Percentiles rank a stretch among this genome's conserved stretches.
Conservation (phyloP, 495 filamentous ascomycete genomes). For the Trichoderma gamsii region DNA sequence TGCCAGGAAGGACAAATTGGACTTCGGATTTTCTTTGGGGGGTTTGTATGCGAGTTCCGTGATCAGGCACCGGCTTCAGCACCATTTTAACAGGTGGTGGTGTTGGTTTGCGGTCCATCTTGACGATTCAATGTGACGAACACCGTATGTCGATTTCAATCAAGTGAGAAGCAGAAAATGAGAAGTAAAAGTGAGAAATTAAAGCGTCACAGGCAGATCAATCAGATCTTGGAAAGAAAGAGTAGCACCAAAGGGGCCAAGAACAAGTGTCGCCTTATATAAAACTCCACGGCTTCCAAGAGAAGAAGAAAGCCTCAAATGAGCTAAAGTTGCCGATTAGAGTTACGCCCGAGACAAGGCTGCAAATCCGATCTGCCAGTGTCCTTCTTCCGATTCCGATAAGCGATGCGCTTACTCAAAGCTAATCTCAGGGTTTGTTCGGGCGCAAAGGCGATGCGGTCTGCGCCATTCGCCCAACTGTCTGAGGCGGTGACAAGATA, state of each 20-base stretch:
- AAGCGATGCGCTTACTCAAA: neutral
- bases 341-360: neutral
- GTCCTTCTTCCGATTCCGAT: constrained; percentile 3
- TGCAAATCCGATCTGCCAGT: neutral
- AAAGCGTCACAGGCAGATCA: neutral
- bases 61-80: constrained; percentile 13
- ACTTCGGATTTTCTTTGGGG: neutral
- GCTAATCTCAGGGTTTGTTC: neutral
- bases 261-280: neutral
- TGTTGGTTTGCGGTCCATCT: neutral
- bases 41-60: neutral
- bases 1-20: constrained; percentile 12
- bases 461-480: neutral
- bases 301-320: neutral
- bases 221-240: neutral
- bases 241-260: neutral
- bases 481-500: neutral
- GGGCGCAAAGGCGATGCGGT: neutral
- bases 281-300: neutral
- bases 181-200: no score
- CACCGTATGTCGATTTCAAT: neutral
- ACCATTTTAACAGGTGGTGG: neutral
- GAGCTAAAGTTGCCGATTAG: neutral
- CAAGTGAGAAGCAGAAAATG: no score
- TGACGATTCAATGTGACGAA: neutral